Evolutionary conservation across 805 yeast genomes (phyloP).

Genomic region (Candida parachauliodes): DNA sequence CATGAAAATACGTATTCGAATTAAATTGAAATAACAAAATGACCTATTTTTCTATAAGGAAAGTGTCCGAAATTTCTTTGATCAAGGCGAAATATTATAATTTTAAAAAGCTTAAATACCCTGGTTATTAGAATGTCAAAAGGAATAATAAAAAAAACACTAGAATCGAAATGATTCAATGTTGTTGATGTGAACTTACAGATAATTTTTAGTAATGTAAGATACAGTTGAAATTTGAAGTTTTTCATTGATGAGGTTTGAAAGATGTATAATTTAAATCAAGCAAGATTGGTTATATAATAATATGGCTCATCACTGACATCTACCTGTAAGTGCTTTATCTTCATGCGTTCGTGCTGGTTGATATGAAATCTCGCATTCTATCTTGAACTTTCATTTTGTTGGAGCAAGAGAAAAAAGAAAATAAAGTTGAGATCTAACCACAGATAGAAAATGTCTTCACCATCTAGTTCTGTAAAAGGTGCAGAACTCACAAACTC

Average conservation of each 20-base stretch:
- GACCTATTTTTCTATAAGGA: no score
- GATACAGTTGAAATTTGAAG: neutral
- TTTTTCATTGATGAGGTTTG: neutral
- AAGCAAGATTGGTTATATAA: conserved; percentile 3
- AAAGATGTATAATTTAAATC: neutral
- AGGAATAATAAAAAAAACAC: no score
- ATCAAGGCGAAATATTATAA: no score
- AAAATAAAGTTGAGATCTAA: conserved; percentile 1
- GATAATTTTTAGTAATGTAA: neutral
- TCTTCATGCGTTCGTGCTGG: neutral
- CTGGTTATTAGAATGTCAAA: no score
- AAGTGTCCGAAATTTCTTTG: no score
- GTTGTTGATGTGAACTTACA: no score
- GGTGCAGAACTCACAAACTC: neutral
- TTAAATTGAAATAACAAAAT: neutral
- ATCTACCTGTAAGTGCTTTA: conserved; percentile 1
- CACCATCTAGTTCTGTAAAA: neutral
- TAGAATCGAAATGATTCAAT: no score
- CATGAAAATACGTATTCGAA: neutral
- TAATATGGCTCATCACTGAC: no score
- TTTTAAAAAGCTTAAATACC: no score
- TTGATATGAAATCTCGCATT: neutral
- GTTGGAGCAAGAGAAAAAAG: neutral
- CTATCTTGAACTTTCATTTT: neutral
- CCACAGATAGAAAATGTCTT: neutral